A percentile compares a stretch with the other conserved stretches of the same genome.
Evolutionary conservation across 192 early-diverging fungal species (phyloP).

Genomic region (Paraglomus brasilianum): DNA sequence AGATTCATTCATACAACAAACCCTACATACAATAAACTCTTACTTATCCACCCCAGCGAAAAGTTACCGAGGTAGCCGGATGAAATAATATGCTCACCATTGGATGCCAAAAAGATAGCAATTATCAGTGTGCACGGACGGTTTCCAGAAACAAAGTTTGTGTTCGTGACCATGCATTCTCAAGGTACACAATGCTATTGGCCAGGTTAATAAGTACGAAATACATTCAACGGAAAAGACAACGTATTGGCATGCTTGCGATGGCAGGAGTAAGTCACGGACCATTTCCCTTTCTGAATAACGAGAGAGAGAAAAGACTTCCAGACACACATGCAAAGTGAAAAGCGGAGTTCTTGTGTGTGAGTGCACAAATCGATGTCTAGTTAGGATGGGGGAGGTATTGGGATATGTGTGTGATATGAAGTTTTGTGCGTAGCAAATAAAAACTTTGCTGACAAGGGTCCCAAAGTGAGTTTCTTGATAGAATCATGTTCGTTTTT

Average conservation of each 20-base stretch:
- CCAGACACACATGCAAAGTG: no score
- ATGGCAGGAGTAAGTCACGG: conserved; percentile 95
- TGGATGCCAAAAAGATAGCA: conserved; percentile 54
- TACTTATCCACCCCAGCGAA: conserved; percentile 27
- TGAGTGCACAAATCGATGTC: no score
- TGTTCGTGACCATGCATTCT: conserved; percentile 87
- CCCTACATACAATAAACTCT: conserved; percentile 26
- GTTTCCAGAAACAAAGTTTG: conserved; percentile 78
- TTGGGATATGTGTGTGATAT: no score
- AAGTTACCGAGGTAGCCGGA: conserved; percentile 7
- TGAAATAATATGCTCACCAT: conserved; percentile 26
- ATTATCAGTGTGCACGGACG: conserved; percentile 90
- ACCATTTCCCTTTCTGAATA: conserved; percentile 80
- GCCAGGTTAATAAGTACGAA: conserved; percentile 63
- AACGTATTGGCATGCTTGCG: conserved; percentile 76
- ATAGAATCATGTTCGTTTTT: no score
- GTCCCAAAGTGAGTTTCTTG: no score
- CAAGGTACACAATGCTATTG: conserved; percentile 88
- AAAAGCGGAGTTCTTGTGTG: no score
- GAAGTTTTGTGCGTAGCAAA: no score
- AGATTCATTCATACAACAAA: conserved; percentile 12
- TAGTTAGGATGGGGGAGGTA: no score
- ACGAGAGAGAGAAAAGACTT: no score
- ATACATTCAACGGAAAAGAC: conserved; percentile 61
- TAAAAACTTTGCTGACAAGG: no score